Evolutionary conservation across 2,329 filamentous ascomycete genomes (phyloP), one percentile per base, ranked within the genome.

Genomic region (Aspergillus brasiliensis): DNA sequence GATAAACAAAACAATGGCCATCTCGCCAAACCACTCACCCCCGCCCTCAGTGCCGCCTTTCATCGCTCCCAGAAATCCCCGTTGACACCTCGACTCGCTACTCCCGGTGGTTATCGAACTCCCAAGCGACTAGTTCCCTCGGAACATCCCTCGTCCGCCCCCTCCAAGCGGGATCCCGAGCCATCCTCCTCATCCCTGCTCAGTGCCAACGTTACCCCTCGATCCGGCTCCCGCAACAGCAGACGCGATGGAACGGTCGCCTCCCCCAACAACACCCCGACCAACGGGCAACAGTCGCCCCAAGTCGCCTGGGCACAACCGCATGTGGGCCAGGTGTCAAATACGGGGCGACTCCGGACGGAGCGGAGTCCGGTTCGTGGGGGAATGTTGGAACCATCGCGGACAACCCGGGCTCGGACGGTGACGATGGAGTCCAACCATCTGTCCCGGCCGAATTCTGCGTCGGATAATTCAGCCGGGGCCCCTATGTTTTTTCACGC

Each of bases 401-500:
- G 73, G 57, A 65, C 70, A 28, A 65, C 75, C 31, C 73, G 71
- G 54, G 69, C 77, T 27, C 78, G 75, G 64, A 77, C 75, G 37
- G 65, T 76, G 37, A 70, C 71, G 15, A 71, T 75, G 25, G 77
- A 78, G 8, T 74, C 61, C 55, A 75, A 68, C 46, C 66, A 67
- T 58, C 61, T 58, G 51, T 73, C 74, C 58, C 75, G 67, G 34
- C 73, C 68, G 19, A 73, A 65, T 56, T 77, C 72, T 4, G 76
- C 71, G 54, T 74, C 66, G 57, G 78, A 73, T 51, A 69, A 72
- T 44, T 62, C 73, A 5, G 64, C 73, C 15, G 72, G 69, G 4
- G 69, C 75, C 19, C 77, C 88, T 56, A 94, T 92, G 79, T 98
- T 98, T 83, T 97, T 99, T 75, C 93, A 96, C 73, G 95, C 93